Evolutionary conservation across 208 protist genomes (phyloP), one percentile per base, ranked within the genome.

Genomic region (Jaenimonas drosophilae): DNA sequence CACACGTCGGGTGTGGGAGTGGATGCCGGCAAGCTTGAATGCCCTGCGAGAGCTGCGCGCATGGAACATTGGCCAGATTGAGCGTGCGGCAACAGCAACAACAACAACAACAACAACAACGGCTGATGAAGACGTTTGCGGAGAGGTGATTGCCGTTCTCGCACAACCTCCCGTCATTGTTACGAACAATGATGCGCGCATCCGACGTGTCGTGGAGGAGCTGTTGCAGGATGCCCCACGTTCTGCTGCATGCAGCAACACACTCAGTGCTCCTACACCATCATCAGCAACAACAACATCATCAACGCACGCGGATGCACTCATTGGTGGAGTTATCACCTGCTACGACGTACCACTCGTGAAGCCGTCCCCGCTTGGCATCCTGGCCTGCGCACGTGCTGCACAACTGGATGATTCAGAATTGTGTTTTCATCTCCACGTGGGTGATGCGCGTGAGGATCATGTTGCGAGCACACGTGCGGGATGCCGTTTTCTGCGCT

Each of bases 391-490:
- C 3, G 50, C 61, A 28, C 39, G 51, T 16, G 33, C 34, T 12
- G 49, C 49, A 14, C 34, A 48, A 2, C n/a, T 54, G 30, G 28
- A 60, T 12, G 5, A 14, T 12, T 2, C 31, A 12, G 30, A 54
- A 1, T 31, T 67, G 53, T 44, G 30, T 4, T 31, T 52, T 7
- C 71, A 70, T 49, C 59, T 89, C 29, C 79, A 89, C 65, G 59
- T 85, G 0, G 79, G 79, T 1, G 79, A 89, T 39, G 53, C 50
- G 2, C 59, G 76, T 25, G 79, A 66, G 16, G 79, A 89, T 39
- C 39, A 45, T 14, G 27, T 63, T 1, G 79, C 79, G 7, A 73
- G 69, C 21, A 50, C 63, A 40, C 51, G 47, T 14, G 64, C 58
- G 5, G 69, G 63, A 3, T 83, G 74, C 50, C 58, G 64, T 21